These are phyloP conservation scores for Podaxis sp. DNA, from an alignment of 768 basidiomycete genomes.

Conservation along the genomic window DNA sequence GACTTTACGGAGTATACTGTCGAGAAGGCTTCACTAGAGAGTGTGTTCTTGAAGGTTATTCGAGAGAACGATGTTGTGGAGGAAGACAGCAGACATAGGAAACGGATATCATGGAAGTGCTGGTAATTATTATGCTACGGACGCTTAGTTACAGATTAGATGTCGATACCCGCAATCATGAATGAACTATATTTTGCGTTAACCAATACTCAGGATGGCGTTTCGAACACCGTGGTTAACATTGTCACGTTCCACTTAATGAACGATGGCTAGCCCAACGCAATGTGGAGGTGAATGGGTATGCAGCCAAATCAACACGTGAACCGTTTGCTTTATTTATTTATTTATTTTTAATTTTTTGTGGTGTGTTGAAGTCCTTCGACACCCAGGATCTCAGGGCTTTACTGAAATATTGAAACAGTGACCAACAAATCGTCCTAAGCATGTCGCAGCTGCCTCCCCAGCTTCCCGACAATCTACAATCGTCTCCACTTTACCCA, in stretches of 20 bases:
- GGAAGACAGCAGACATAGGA: conserved; percentile 29
- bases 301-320: no score
- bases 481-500: no score
- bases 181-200: not conserved
- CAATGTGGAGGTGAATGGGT: no score
- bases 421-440: no score
- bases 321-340: no score
- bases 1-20: conserved; percentile 69
- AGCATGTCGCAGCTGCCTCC: no score
- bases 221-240: not conserved
- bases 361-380: no score
- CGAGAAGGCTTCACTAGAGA: conserved; percentile 69
- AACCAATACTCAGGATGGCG: conserved; percentile 3
- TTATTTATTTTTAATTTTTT: no score
- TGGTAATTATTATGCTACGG: conserved; percentile 6
- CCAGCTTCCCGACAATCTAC: no score
- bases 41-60: conserved; percentile 72
- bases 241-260: not conserved
- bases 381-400: no score
- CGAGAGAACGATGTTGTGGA: conserved; percentile 59
- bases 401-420: no score
- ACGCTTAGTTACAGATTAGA: not conserved
- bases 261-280: no score
- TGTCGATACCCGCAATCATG: not conserved
- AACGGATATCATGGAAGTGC: conserved; percentile 21